Base-by-base conservation (phyloP, 2,329 filamentous ascomycete species). In the Fusarium sp. region DNA sequence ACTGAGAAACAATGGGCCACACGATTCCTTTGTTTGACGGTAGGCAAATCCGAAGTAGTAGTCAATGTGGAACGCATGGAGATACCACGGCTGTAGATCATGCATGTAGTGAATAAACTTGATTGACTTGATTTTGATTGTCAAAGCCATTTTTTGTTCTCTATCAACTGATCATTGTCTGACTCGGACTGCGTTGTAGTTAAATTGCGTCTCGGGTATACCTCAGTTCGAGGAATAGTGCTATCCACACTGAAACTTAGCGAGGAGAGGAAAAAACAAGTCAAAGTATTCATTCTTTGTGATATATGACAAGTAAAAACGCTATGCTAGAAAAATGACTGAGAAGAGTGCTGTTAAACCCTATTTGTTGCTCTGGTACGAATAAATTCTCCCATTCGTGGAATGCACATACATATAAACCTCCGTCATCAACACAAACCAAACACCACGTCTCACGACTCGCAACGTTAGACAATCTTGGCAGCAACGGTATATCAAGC, bases 141-240 rank as follows among this genome's bases (percentile, higher is more conserved):
- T 38, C 22, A 18, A 51, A 28, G 24, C 30, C 51, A 51, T 66
- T 58, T 51, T 51, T 47, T n/a, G 32, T 22, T 32, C n/a, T 28
- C 22, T 17, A 34, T 44, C 26, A 34, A 36, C 22, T 57, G 50
- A 42, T 14, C 36, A 38, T 36, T n/a, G 32, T 41, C 39, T 56
- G 56, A 56, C 66, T 68, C 50, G 38, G 42, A 24, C 28, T 50
- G 17, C 17, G 24, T 54, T 41, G 24, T 58, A 24, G 30, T 70
- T 66, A 66, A 66, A 70, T 70, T 70, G 12, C 39, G 36, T 17
- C 60, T 66, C 30, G 47, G 58, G 26, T 24, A 39, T 44, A 26
- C 36, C 38, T 38, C 60, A 57, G 41, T 66, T 64, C 60, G 48
- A 62, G 63, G 32, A 54, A 51, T 48, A 42, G 28, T 42, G 12